Base-by-base conservation (phyloP, 768 basidiomycete genomes). In the Boletus rufocinnamomeus region DNA sequence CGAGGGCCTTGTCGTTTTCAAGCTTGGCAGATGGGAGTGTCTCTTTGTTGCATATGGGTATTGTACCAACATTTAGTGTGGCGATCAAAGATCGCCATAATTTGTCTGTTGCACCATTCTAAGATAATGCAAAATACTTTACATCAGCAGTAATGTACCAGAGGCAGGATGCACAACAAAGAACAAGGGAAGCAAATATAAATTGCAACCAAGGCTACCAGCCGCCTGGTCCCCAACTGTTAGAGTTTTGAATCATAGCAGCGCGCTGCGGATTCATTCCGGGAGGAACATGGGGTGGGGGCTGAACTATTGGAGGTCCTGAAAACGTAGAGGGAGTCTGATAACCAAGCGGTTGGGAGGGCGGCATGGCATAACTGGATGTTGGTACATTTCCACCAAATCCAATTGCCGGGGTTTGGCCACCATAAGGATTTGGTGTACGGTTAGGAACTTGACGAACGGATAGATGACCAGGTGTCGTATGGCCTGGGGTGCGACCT, bases 401-500 rank as follows among this genome's bases (percentile, higher is more conserved):
- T 34, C 68, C 71, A 38, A 63, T 65, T 48, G 66, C 75, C 17
- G 69, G 76, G n/a, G 75, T 72, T 60, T 73, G 69, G 27, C 75
- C 76, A 25, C 80, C 82, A 63, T 93, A 93, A 2, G 91, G 89
- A 65, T 93, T 93, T 11, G 92, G 91, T 45, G 91, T 93, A 48
- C 88, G 82, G 19, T 81, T 83, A 37, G 81, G 71, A 32, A 73
- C 66, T 63, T 89, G 88, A 54, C 89, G 89, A 46, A 88, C 80
- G 21, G 91, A 93, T 73, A 85, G 78, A 66, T 84, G 88, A 2
- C 91, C 90, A n/a, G 91, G 89, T 10, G 90, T 92, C n/a, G 81
- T 77, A 59, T 82, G 81, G n/a, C 84, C 90, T 14, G 84, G 81
- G 16, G 86, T 86, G 35, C 89, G 82, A 23, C 83, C 91, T 51